These are phyloP conservation scores for Saccharomyces hybrid DNA, from an alignment of 1,139 yeast genomes.

Conservation along the genomic window DNA sequence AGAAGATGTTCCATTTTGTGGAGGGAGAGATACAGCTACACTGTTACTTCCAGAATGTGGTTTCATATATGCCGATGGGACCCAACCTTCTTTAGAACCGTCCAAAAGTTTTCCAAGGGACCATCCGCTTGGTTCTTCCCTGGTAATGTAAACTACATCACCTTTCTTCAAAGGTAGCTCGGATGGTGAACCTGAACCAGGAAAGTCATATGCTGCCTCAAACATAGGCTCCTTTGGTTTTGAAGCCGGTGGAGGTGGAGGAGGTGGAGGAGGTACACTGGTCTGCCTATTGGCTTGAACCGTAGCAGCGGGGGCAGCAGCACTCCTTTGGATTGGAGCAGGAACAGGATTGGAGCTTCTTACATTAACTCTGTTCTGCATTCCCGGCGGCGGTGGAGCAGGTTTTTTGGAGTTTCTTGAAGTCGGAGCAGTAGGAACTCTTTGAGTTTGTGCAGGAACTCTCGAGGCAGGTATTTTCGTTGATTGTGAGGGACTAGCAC, in stretches of 20 bases:
- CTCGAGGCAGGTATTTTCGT: conserved; percentile 4
- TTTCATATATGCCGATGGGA: conserved; percentile 83
- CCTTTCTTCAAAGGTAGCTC: conserved; percentile 72
- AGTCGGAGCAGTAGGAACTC: neutral
- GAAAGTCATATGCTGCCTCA: conserved; percentile 82
- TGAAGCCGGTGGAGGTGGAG: conserved; percentile 53
- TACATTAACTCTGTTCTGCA: neutral
- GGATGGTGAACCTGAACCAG: conserved; percentile 79
- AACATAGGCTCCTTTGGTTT: conserved; percentile 69
- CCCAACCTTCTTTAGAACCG: conserved; percentile 87
- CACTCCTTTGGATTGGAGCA: conserved; percentile 16
- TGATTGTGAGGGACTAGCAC: neutral
- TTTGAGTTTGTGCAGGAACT: neutral
- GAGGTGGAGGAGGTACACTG: conserved; percentile 51
- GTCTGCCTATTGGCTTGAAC: conserved; percentile 21
- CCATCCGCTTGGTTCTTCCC: conserved; percentile 81
- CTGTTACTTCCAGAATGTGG: conserved; percentile 17
- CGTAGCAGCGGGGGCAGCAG: conserved; percentile 26
- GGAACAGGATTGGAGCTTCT: neutral
- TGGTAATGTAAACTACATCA: conserved; percentile 62
- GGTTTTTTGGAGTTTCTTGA: conserved; percentile 25
- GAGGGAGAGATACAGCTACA: conserved; percentile 34
- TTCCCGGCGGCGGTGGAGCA: conserved; percentile 31
- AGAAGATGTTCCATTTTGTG: conserved; percentile 25
- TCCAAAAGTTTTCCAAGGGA: conserved; percentile 75